Conservation (phyloP, 345 rosid genomes). For the Salix suchowensis region DNA sequence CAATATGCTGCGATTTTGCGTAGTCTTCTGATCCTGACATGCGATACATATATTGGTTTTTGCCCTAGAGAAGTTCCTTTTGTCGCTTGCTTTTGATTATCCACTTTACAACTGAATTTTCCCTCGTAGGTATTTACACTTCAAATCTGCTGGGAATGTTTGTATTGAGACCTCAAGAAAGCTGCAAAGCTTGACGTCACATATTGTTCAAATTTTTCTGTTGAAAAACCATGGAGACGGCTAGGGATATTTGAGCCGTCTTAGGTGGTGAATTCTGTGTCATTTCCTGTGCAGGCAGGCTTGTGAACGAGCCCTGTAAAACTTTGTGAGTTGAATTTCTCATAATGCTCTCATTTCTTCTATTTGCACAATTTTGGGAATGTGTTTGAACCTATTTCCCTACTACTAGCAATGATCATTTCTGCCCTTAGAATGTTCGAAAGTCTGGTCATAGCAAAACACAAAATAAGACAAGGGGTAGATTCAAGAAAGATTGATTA, state of each 20-base stretch:
- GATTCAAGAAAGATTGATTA: not conserved
- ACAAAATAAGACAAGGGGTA: not conserved
- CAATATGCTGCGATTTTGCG: not conserved
- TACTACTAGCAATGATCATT: not conserved
- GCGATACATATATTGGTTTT: not conserved
- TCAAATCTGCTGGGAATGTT: not conserved
- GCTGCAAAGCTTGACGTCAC: not conserved
- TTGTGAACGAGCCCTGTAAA: not conserved
- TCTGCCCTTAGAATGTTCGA: not conserved
- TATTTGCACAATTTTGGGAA: not conserved
- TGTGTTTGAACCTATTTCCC: not conserved
- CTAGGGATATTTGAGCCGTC: not conserved
- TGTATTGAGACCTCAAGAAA: not conserved
- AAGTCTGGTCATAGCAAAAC: not conserved
- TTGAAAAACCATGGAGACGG: not conserved
- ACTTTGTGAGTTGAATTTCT: not conserved
- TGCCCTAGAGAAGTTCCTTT: not conserved
- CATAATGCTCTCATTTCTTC: not conserved
- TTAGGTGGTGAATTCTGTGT: not conserved
- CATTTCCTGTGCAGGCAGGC: not conserved
- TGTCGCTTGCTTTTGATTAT: not conserved
- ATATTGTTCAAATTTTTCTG: not conserved
- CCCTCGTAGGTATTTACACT: not conserved
- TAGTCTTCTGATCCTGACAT: not conserved
- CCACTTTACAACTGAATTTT: not conserved